These are phyloP conservation scores for Penicillium sp. DNA, from an alignment of 2,329 filamentous ascomycete genomes.

Conservation along the genomic window DNA sequence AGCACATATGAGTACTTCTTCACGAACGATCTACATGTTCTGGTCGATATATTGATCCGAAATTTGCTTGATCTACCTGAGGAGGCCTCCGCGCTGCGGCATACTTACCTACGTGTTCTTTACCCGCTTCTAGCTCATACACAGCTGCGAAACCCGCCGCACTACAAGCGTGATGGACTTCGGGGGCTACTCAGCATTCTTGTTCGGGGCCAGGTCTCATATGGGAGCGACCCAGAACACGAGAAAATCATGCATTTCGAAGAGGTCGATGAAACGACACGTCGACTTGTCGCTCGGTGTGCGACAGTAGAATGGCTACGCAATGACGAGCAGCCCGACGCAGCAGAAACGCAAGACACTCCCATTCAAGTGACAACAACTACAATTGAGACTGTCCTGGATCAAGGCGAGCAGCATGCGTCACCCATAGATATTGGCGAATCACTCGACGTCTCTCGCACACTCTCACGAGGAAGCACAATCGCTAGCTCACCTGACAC, in stretches of 20 bases:
- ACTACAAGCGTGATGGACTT: slow-evolving; percentile 90
- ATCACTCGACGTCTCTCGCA: slow-evolving; percentile 40
- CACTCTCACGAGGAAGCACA: slow-evolving; percentile 28
- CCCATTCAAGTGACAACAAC: slow-evolving; percentile 9
- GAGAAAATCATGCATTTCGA: slow-evolving; percentile 51
- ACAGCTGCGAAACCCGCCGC: slow-evolving; percentile 77
- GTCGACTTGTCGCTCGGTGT: slow-evolving; percentile 47
- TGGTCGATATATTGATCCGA: slow-evolving; percentile 92
- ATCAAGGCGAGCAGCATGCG: slow-evolving; percentile 11
- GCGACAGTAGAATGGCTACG: slow-evolving; percentile 47
- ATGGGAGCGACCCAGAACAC: slow-evolving; percentile 41
- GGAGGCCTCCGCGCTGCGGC: slow-evolving; percentile 69
- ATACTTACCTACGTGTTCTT: slow-evolving; percentile 91
- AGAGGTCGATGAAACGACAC: slow-evolving; percentile 50
- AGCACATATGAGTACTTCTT: slow-evolving; percentile 98
- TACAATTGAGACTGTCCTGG: slow-evolving; percentile 23
- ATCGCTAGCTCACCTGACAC: slow-evolving; percentile 47
- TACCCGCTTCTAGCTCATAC: slow-evolving; percentile 89
- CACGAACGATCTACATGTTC: slow-evolving; percentile 90
- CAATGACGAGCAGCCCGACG: slow-evolving; percentile 27
- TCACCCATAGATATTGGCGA: slow-evolving; percentile 24
- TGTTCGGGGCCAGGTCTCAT: slow-evolving; percentile 69
- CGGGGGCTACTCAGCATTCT: slow-evolving; percentile 72
- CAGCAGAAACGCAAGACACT: slow-evolving; percentile 15
- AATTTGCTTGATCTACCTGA: slow-evolving; percentile 95